A percentile compares a stretch with the other conserved stretches of the same genome.
Evolutionary conservation across 192 early-diverging fungal species (phyloP).

Genomic region (Backusella tarrabulga): DNA sequence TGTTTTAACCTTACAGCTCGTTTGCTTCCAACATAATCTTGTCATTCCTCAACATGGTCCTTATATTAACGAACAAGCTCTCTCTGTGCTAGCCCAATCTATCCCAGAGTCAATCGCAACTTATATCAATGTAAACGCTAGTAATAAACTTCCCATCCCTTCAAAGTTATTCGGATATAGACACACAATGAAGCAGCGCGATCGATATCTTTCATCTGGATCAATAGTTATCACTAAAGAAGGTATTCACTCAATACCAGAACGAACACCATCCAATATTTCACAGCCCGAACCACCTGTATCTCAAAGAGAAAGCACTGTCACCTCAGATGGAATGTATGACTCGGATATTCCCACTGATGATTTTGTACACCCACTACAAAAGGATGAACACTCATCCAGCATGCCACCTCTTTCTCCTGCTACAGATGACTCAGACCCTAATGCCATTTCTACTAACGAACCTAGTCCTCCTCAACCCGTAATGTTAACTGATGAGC

Average conservation of each 20-base stretch:
- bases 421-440: background rate
- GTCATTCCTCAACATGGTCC: slow-evolving; percentile 34
- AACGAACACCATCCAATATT: slow-evolving; percentile 4
- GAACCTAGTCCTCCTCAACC: background rate
- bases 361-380: background rate
- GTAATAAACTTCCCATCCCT: slow-evolving; percentile 25
- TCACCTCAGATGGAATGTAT: slow-evolving; percentile 9
- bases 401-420: slow-evolving; percentile 12
- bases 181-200: slow-evolving; percentile 22
- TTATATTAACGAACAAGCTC: slow-evolving; percentile 27
- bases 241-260: slow-evolving; percentile 8
- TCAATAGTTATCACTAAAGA: slow-evolving; percentile 12
- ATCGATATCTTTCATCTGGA: slow-evolving; percentile 14
- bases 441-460: background rate
- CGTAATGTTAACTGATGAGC: slow-evolving; percentile 10
- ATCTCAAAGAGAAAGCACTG: background rate
- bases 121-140: slow-evolving; percentile 29
- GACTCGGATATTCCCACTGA: slow-evolving; percentile 14
- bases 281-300: background rate
- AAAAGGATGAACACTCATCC: background rate
- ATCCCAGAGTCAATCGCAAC: slow-evolving; percentile 24
- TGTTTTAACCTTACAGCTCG: slow-evolving; percentile 39
- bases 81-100: slow-evolving; percentile 19
- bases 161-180: slow-evolving; percentile 19
- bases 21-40: slow-evolving; percentile 28